Conservation (phyloP, 306 rosid genomes). For the Corylus heterophylla region DNA sequence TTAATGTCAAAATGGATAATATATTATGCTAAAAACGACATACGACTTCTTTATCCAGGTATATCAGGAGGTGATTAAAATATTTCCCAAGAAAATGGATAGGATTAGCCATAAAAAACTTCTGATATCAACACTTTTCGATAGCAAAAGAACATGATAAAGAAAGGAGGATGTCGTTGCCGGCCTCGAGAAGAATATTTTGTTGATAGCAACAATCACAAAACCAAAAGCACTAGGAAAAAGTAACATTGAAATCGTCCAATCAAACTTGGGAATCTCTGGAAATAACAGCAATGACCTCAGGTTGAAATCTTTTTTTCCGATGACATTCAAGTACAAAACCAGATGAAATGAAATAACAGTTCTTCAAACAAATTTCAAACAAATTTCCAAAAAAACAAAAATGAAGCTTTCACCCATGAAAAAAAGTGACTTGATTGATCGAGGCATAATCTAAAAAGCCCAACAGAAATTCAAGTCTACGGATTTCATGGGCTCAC, state of each 20-base stretch:
- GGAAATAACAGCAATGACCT: not conserved
- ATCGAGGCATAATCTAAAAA: not conserved
- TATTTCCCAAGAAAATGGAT: not conserved
- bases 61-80: not conserved
- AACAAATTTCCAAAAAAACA: not conserved
- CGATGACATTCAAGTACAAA: not conserved
- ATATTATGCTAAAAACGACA: not conserved
- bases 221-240: not conserved
- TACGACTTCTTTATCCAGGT: not conserved
- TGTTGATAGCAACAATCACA: not conserved
- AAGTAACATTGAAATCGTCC: not conserved
- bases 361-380: not conserved
- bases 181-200: not conserved
- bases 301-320: not conserved
- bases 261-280: not conserved
- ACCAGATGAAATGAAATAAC: not conserved
- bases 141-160: not conserved
- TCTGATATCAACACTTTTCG: not conserved
- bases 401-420: not conserved
- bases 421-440: not conserved
- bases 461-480: not conserved
- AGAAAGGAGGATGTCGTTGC: not conserved
- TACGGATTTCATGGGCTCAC: conserved; percentile 1
- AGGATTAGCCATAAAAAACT: not conserved
- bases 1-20: not conserved